These are phyloP conservation scores for Crucihimalaya himalaica DNA, from an alignment of 345 rosid genomes.

Conservation along the genomic window DNA sequence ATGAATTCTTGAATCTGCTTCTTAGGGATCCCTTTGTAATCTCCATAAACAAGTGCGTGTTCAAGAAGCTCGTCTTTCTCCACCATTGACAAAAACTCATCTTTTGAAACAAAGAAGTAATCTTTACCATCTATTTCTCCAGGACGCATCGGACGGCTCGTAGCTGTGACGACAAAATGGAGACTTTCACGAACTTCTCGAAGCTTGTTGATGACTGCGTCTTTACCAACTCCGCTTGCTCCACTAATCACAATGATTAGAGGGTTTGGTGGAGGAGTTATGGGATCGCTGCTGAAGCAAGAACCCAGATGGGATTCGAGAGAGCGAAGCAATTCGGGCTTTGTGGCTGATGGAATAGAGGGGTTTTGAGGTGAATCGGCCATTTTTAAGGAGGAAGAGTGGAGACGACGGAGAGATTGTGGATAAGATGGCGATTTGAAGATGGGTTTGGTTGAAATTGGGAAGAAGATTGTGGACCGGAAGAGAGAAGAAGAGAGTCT, in stretches of 20 bases:
- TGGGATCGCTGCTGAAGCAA: slow-evolving; percentile 47
- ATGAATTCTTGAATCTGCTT: slow-evolving; percentile 69
- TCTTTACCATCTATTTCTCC: slow-evolving; percentile 80
- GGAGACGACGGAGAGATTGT: slow-evolving; percentile 28
- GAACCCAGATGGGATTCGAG: slow-evolving; percentile 64
- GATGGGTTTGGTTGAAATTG: slow-evolving; percentile 22
- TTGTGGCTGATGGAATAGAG: slow-evolving; percentile 21
- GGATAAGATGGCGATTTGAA: slow-evolving; percentile 28
- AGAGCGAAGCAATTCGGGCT: slow-evolving; percentile 63
- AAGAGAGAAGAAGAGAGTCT: slow-evolving; percentile 41
- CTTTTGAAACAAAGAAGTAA: slow-evolving; percentile 68
- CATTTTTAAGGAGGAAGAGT: slow-evolving; percentile 49
- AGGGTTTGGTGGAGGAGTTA: slow-evolving; percentile 54
- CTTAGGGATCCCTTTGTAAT: slow-evolving; percentile 83
- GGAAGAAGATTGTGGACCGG: slow-evolving; percentile 5
- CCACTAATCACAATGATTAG: slow-evolving; percentile 73
- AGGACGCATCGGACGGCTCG: slow-evolving; percentile 70
- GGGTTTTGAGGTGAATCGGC: slow-evolving; percentile 36
- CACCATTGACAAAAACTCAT: slow-evolving; percentile 67
- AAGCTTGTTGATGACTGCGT: slow-evolving; percentile 66
- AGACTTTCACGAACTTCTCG: slow-evolving; percentile 54
- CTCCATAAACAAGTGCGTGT: slow-evolving; percentile 80
- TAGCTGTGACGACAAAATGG: slow-evolving; percentile 80
- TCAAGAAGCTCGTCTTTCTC: slow-evolving; percentile 66
- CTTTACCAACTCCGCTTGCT: slow-evolving; percentile 89